These are phyloP conservation scores for Erysimum pusillum DNA, from an alignment of 441 rosid genomes.

Conservation along the genomic window DNA sequence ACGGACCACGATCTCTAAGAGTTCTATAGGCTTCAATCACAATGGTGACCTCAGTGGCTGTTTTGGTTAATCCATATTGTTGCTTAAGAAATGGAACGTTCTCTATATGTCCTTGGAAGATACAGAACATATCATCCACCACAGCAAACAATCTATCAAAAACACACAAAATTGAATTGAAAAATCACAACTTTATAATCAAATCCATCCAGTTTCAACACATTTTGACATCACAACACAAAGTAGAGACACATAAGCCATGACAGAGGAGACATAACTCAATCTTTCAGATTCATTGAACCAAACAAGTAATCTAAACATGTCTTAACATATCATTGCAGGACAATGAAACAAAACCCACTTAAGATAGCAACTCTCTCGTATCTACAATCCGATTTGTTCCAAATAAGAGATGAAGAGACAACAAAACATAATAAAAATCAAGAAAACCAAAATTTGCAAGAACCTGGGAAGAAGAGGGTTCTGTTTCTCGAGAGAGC, in stretches of 20 bases:
- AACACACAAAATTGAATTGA: background rate
- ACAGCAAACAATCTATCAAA: constrained; percentile 78
- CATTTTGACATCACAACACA: too few species aligned
- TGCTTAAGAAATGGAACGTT: constrained; percentile 87
- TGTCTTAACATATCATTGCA: background rate
- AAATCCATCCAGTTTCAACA: background rate
- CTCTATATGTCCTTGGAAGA: constrained; percentile 95
- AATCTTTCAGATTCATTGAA: background rate
- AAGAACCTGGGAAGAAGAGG: constrained; percentile 86
- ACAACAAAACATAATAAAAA: constrained; percentile 2
- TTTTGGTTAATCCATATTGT: constrained; percentile 88
- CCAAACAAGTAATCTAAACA: background rate
- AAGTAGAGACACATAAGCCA: background rate
- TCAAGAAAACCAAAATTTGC: background rate
- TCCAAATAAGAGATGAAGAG: background rate
- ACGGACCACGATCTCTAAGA: constrained; percentile 96
- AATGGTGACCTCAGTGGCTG: constrained; percentile 88
- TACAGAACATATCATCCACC: constrained; percentile 93
- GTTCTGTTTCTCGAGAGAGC: constrained; percentile 76
- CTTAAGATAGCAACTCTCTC: background rate
- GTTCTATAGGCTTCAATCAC: constrained; percentile 94
- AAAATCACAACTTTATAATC: background rate
- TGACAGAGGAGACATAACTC: background rate
- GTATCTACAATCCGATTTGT: background rate
- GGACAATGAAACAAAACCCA: background rate